Conservation (phyloP, 352 stramenopile species). For the Blastocystis sp. region DNA sequence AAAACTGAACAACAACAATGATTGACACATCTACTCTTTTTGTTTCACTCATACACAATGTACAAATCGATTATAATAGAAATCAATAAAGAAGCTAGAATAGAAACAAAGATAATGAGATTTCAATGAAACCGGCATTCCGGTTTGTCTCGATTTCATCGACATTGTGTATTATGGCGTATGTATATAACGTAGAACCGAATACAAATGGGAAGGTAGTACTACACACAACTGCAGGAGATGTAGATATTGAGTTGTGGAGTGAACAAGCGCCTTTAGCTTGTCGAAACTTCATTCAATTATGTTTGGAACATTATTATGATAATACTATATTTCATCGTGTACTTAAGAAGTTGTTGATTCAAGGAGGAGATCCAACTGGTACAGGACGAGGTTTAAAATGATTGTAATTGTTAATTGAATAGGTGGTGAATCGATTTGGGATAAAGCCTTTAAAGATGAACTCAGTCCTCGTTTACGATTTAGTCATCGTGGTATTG, state of each 20-base stretch:
- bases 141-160: background rate
- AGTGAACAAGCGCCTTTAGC: conserved; percentile 87
- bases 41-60: background rate
- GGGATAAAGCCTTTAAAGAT: conserved; percentile 73
- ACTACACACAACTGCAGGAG: conserved; percentile 88
- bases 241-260: conserved; percentile 91
- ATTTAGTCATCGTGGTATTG: conserved; percentile 88
- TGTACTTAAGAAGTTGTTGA: conserved; percentile 85
- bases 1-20: background rate
- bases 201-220: conserved; percentile 87
- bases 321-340: conserved; percentile 88
- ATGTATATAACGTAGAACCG: conserved; percentile 91
- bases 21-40: conserved; percentile 41
- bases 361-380: conserved; percentile 85
- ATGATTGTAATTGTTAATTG: background rate
- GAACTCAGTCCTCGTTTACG: conserved; percentile 85
- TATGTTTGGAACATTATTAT: conserved; percentile 85
- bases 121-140: background rate
- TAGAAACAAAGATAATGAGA: background rate
- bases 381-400: conserved; percentile 73
- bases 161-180: conserved; percentile 75
- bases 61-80: background rate
- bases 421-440: conserved; percentile 61
- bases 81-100: no score
- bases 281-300: conserved; percentile 83